Evolutionary conservation across 352 stramenopile genomes (phyloP).

Genomic region (Globisporangium perplexum): DNA sequence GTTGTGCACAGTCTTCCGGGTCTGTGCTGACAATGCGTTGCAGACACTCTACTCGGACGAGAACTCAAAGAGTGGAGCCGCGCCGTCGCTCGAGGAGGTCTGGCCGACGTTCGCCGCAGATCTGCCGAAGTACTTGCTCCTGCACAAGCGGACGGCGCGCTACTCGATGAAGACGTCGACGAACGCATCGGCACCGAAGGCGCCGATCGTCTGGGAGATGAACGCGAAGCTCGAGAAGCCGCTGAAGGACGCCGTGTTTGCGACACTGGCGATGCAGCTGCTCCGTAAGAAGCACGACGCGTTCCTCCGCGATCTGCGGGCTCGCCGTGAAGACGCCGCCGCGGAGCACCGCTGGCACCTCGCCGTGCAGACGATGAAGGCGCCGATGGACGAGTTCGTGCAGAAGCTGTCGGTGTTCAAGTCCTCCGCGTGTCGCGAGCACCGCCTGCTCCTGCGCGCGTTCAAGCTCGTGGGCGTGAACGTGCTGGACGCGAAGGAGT

Average conservation of each 20-base stretch:
- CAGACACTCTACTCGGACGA: conserved; percentile 13
- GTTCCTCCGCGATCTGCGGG: conserved; percentile 38
- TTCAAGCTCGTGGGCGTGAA: conserved; percentile 26
- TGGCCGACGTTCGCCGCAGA: conserved; percentile 42
- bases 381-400: conserved; percentile 25
- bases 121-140: conserved; percentile 47
- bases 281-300: conserved; percentile 48
- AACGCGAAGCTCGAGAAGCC: conserved; percentile 19
- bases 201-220: conserved; percentile 22
- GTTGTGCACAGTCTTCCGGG: conserved; percentile 22
- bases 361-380: conserved; percentile 23
- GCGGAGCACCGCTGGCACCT: conserved; percentile 34
- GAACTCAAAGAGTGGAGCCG: background rate
- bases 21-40: conserved; percentile 29
- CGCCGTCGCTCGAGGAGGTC: conserved; percentile 26
- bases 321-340: conserved; percentile 25
- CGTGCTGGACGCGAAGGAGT: conserved; percentile 17
- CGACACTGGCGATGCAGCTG: conserved; percentile 27
- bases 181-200: background rate
- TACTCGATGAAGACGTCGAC: conserved; percentile 25
- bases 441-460: conserved; percentile 49
- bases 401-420: conserved; percentile 12
- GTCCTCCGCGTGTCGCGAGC: conserved; percentile 20
- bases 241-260: conserved; percentile 22
- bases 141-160: conserved; percentile 50